phyloP scores from a whole-genome alignment of 257 asterid species.

The Rhazya stricta region DNA sequence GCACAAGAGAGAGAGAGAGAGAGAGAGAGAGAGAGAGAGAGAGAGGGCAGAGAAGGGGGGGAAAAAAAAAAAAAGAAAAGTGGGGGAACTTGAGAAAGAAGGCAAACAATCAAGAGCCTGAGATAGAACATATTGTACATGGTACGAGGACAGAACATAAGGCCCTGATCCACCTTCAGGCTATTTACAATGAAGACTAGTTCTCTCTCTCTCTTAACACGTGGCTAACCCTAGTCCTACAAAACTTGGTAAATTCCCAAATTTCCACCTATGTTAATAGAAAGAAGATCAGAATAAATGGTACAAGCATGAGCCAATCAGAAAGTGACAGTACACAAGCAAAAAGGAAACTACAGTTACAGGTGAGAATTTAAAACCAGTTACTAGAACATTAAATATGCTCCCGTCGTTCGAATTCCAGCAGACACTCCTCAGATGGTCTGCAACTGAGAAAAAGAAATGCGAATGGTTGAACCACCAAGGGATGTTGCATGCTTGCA shows the following conservation, averaged over 20 bases:
- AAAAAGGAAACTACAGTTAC: constrained; percentile 13
- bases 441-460: constrained; percentile 96
- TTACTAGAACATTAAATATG: constrained; percentile 20
- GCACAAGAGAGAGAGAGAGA: not conserved
- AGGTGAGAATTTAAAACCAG: constrained; percentile 11
- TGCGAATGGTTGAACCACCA: constrained; percentile 74
- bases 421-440: constrained; percentile 43
- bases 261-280: not conserved
- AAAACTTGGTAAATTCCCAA: constrained; percentile 9
- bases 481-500: constrained; percentile 96
- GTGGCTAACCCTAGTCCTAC: constrained; percentile 13
- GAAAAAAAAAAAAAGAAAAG: not conserved
- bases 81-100: constrained; percentile 1
- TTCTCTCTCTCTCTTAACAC: constrained; percentile 11
- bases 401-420: constrained; percentile 12
- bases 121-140: not conserved
- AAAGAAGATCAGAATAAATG: constrained; percentile 11
- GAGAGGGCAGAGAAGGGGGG: not conserved
- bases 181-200: constrained; percentile 16
- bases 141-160: not conserved
- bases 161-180: not conserved
- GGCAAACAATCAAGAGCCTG: not conserved
- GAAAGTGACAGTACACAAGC: constrained; percentile 3
- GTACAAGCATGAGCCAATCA: not conserved
- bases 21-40: constrained; percentile 8